Conservation (phyloP, 352 stramenopile genomes). For the Globisporangium cystogenes region DNA sequence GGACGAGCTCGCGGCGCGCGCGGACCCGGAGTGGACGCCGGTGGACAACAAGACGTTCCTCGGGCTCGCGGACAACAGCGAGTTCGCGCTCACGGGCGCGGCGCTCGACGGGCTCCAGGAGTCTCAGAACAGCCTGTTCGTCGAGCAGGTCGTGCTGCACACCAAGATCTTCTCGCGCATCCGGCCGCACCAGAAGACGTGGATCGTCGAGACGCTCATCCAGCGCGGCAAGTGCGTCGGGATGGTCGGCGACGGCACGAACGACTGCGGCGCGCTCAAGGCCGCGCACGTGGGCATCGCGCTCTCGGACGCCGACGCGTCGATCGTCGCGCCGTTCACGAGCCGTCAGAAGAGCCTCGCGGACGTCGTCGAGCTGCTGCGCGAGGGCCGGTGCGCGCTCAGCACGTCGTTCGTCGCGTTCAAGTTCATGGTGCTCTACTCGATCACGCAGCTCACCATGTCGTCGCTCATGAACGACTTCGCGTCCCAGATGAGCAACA, state of each 20-base stretch:
- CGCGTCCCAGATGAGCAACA: conserved; percentile 66
- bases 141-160: conserved; percentile 45
- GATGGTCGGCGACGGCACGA: conserved; percentile 75
- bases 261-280: conserved; percentile 90
- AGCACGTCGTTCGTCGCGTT: conserved; percentile 87
- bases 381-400: conserved; percentile 86
- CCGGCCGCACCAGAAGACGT: conserved; percentile 73
- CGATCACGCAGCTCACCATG: conserved; percentile 80
- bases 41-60: conserved; percentile 46
- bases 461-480: conserved; percentile 58
- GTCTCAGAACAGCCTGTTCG: conserved; percentile 26
- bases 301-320: conserved; percentile 86
- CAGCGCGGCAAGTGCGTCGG: conserved; percentile 40
- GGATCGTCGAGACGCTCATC: conserved; percentile 71
- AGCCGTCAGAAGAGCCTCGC: conserved; percentile 78
- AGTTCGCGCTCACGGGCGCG: conserved; percentile 60
- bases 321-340: conserved; percentile 89
- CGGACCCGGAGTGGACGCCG: conserved; percentile 23
- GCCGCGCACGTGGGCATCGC: conserved; percentile 88
- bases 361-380: conserved; percentile 79
- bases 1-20: conserved; percentile 36
- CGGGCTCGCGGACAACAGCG: conserved; percentile 42
- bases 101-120: conserved; percentile 43
- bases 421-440: conserved; percentile 92
- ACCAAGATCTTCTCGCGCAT: conserved; percentile 73